Percentiles rank a stretch among this genome's conserved stretches.
Conservation (phyloP, 805 yeast species). For the Saccharomycopsis fodiens region DNA sequence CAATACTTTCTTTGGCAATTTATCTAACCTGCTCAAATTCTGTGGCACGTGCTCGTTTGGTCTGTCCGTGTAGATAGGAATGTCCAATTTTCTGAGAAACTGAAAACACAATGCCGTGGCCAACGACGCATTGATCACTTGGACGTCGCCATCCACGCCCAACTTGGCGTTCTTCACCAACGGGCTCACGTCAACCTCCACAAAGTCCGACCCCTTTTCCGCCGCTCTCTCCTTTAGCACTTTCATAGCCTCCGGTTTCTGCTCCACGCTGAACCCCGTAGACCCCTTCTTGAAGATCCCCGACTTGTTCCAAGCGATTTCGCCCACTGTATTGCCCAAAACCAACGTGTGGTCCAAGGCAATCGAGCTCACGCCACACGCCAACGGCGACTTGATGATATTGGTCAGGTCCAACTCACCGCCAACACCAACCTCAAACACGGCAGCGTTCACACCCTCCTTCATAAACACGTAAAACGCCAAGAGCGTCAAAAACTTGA, state of each 20-base stretch:
- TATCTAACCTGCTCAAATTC: constrained; percentile 20
- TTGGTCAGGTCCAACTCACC: constrained; percentile 98
- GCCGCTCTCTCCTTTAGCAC: constrained; percentile 58
- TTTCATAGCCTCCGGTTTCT: constrained; percentile 48
- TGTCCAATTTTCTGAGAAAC: constrained; percentile 47
- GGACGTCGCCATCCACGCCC: constrained; percentile 83
- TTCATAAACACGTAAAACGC: constrained; percentile 85
- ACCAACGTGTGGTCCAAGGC: constrained; percentile 89
- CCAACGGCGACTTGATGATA: constrained; percentile 69
- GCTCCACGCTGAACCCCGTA: constrained; percentile 60
- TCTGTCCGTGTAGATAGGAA: constrained; percentile 25
- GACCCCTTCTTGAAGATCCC: constrained; percentile 75
- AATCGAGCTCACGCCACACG: constrained; percentile 75
- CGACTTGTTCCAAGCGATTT: constrained; percentile 93
- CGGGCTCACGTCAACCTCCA: constrained; percentile 41
- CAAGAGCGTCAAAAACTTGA: constrained; percentile 79
- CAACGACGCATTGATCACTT: constrained; percentile 75
- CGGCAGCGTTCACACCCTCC: constrained; percentile 89
- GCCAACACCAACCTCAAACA: constrained; percentile 97
- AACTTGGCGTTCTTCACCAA: constrained; percentile 35
- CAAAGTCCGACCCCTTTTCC: constrained; percentile 50
- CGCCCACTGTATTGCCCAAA: constrained; percentile 79
- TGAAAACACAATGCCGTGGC: constrained; percentile 66
- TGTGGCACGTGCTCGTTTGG: constrained; percentile 16
- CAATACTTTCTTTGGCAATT: constrained; percentile 42